phyloP scores from a whole-genome alignment of 2,329 filamentous ascomycete species.

The Chaetomium olivaceum region DNA sequence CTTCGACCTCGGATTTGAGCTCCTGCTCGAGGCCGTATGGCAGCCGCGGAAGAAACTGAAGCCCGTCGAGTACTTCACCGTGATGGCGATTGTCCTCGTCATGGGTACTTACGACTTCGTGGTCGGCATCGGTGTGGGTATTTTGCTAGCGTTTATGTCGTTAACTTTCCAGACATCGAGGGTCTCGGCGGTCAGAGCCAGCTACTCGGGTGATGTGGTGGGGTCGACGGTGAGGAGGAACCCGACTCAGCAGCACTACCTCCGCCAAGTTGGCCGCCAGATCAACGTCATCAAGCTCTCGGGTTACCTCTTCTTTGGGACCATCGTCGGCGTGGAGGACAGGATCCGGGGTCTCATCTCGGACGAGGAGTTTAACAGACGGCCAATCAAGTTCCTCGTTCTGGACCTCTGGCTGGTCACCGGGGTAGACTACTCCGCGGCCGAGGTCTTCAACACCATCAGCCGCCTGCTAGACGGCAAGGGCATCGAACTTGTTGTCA shows the following conservation, averaged over 20 bases:
- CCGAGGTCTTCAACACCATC: constrained; percentile 91
- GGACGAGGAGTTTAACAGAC: constrained; percentile 73
- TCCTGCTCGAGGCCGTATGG: constrained; percentile 85
- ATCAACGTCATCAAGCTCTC: constrained; percentile 89
- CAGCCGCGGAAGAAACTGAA: constrained; percentile 87
- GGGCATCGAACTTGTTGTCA: constrained; percentile 78
- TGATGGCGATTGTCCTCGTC: constrained; percentile 84
- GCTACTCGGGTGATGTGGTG: constrained; percentile 86
- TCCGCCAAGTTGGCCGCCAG: constrained; percentile 82
- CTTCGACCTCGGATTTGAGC: constrained; percentile 89
- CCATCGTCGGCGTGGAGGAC: constrained; percentile 91
- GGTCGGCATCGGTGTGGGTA: constrained; percentile 86
- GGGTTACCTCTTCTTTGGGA: constrained; percentile 97
- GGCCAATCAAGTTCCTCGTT: constrained; percentile 85
- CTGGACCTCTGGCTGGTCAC: constrained; percentile 88
- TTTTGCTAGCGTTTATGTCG: constrained; percentile 85
- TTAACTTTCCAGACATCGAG: constrained; percentile 90
- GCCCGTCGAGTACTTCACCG: constrained; percentile 83
- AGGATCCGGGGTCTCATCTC: constrained; percentile 80
- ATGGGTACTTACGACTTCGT: constrained; percentile 99
- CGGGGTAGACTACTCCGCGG: constrained; percentile 93
- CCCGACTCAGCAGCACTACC: constrained; percentile 81
- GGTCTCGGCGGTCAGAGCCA: constrained; percentile 83
- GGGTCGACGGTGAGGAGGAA: constrained; percentile 92
- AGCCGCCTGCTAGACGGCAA: constrained; percentile 78